Evolutionary conservation across 805 yeast species (phyloP).

Genomic region (Hanseniaspora vineae): DNA sequence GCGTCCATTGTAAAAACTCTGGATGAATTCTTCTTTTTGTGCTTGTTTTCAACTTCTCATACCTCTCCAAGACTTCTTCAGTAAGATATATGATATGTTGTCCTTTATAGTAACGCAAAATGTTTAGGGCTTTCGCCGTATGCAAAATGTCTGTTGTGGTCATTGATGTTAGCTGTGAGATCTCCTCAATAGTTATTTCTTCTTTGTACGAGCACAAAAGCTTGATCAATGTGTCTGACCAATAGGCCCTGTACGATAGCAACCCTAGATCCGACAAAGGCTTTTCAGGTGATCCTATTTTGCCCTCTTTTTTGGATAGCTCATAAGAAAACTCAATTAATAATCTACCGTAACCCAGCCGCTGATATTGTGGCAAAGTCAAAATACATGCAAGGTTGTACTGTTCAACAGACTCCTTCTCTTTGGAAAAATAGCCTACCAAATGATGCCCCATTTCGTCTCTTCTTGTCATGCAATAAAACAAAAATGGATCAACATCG

Average conservation of each 20-base stretch:
- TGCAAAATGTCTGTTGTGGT: constrained; percentile 92
- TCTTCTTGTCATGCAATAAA: constrained; percentile 86
- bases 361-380: constrained; percentile 91
- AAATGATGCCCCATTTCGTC: constrained; percentile 90
- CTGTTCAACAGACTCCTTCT: constrained; percentile 88
- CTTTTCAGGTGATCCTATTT: constrained; percentile 94
- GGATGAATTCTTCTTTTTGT: constrained; percentile 70
- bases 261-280: constrained; percentile 93
- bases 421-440: constrained; percentile 94
- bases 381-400: constrained; percentile 96
- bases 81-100: constrained; percentile 84
- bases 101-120: constrained; percentile 85
- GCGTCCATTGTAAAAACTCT: constrained; percentile 69
- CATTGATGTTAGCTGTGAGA: constrained; percentile 78
- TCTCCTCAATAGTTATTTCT: constrained; percentile 80
- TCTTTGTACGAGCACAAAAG: constrained; percentile 42
- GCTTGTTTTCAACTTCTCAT: constrained; percentile 58
- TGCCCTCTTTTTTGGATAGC: constrained; percentile 74
- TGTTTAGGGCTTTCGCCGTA: constrained; percentile 81
- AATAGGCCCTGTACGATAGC: constrained; percentile 83
- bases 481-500: constrained; percentile 95
- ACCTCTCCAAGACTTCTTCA: constrained; percentile 64
- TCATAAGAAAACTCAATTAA: constrained; percentile 90
- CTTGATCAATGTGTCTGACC: constrained; percentile 84
- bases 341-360: constrained; percentile 86